Evolutionary conservation across 768 basidiomycete genomes (phyloP).

Genomic region (Phlebiopsis gigantea): DNA sequence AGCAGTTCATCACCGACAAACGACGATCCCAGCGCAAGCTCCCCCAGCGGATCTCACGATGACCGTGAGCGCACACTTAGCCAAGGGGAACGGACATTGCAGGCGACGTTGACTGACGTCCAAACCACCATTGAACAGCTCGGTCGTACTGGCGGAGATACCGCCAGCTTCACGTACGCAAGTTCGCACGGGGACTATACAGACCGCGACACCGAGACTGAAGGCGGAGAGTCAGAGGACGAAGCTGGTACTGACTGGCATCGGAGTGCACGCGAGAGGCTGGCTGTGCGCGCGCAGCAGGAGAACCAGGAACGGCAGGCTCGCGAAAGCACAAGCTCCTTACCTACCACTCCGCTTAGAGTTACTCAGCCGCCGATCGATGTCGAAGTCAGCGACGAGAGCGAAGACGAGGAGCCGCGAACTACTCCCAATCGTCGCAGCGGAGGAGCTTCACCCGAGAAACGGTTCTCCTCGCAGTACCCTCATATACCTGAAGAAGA

Average conservation of each 20-base stretch:
- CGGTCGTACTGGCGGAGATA: constrained; percentile 53
- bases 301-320: constrained; percentile 56
- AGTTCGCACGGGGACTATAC: constrained; percentile 51
- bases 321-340: constrained; percentile 34
- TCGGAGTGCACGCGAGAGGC: constrained; percentile 54
- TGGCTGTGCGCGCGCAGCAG: constrained; percentile 65
- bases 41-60: constrained; percentile 17
- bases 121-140: constrained; percentile 89
- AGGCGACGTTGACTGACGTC: constrained; percentile 84
- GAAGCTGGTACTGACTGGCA: constrained; percentile 57
- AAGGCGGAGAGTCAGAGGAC: constrained; percentile 46
- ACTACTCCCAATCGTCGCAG: constrained; percentile 13
- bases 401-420: constrained; percentile 53
- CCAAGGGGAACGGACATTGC: constrained; percentile 54
- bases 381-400: constrained; percentile 76
- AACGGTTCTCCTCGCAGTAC: constrained; percentile 34
- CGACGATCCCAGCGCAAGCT: background rate
- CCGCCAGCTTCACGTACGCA: constrained; percentile 72
- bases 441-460: constrained; percentile 13
- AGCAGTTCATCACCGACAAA: background rate
- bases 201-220: constrained; percentile 43
- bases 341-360: constrained; percentile 25
- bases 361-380: constrained; percentile 55
- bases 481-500: constrained; percentile 69
- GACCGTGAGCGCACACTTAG: constrained; percentile 19